These are phyloP conservation scores for Citrus unshiu DNA, from an alignment of 345 rosid species.

Conservation along the genomic window DNA sequence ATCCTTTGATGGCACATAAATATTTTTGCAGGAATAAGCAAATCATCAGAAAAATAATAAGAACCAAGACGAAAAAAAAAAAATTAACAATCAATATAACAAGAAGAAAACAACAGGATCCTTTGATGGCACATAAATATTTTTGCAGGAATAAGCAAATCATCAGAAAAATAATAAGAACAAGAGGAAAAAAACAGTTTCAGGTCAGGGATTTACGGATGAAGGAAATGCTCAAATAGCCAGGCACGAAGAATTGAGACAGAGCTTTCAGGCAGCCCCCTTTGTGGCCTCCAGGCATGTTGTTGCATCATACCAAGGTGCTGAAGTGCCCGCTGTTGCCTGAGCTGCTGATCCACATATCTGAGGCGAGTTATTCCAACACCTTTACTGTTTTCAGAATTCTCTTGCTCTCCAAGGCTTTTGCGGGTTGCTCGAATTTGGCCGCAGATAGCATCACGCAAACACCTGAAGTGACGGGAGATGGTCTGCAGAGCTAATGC, in stretches of 20 bases:
- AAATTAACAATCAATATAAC: not conserved
- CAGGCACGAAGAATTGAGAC: constrained; percentile 95
- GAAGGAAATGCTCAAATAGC: constrained; percentile 98
- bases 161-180: not conserved
- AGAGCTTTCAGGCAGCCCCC: constrained; percentile 92
- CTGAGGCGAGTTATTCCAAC: constrained; percentile 80
- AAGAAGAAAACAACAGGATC: not conserved
- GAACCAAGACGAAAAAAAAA: not conserved
- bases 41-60: not conserved
- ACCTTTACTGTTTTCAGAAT: constrained; percentile 51
- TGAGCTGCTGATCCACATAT: constrained; percentile 88
- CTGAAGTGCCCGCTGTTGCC: constrained; percentile 90
- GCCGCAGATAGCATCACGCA: constrained; percentile 76
- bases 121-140: not conserved
- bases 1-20: not conserved
- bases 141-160: not conserved
- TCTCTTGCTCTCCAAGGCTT: constrained; percentile 84
- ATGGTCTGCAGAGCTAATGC: constrained; percentile 88
- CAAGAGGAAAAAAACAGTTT: not conserved
- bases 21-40: not conserved
- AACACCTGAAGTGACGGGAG: constrained; percentile 90
- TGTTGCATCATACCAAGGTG: constrained; percentile 90
- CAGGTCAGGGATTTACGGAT: constrained; percentile 59
- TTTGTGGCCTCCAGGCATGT: constrained; percentile 94
- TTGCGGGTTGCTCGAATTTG: constrained; percentile 64